A percentile compares a stretch with the other conserved stretches of the same genome.
Conservation (phyloP, 1,284 basidiomycete genomes). For the Ceratobasidium theobromae region DNA sequence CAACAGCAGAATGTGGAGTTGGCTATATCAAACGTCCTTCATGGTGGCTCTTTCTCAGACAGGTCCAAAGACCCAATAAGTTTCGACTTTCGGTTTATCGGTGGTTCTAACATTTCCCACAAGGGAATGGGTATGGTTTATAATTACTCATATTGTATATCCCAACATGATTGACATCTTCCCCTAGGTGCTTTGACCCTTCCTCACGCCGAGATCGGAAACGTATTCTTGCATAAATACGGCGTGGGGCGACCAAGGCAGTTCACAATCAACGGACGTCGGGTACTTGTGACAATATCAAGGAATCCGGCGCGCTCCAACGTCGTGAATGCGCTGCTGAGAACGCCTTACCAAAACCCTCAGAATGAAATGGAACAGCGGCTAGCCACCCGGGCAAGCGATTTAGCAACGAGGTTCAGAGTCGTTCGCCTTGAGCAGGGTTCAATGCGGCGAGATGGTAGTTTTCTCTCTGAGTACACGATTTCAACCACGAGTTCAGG, state of each 20-base stretch:
- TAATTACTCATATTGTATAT: neutral
- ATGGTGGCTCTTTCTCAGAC: slow-evolving; percentile 9
- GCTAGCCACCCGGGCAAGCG: slow-evolving; percentile 44
- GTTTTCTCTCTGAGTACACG: slow-evolving; percentile 58
- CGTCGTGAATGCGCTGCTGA: slow-evolving; percentile 49
- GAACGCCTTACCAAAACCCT: slow-evolving; percentile 56
- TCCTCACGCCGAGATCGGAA: slow-evolving; percentile 47
- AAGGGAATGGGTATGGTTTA: slow-evolving; percentile 45
- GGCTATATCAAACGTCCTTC: slow-evolving; percentile 1
- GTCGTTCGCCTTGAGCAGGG: slow-evolving; percentile 57
- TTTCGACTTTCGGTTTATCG: slow-evolving; percentile 54
- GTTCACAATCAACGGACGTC: slow-evolving; percentile 44
- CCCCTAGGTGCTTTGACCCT: slow-evolving; percentile 48
- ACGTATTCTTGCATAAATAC: slow-evolving; percentile 50
- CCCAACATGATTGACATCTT: neutral
- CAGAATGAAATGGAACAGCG: slow-evolving; percentile 57
- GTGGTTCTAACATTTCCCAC: slow-evolving; percentile 47
- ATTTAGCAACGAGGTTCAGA: slow-evolving; percentile 43
- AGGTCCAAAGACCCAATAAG: slow-evolving; percentile 45
- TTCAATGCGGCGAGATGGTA: slow-evolving; percentile 55
- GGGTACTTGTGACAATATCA: slow-evolving; percentile 48
- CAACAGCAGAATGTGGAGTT: neutral
- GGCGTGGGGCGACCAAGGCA: slow-evolving; percentile 44
- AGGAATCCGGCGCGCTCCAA: slow-evolving; percentile 42
- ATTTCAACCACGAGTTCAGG: slow-evolving; percentile 45